Conservation (phyloP, 257 asterid genomes). For the Echites panduratus region DNA sequence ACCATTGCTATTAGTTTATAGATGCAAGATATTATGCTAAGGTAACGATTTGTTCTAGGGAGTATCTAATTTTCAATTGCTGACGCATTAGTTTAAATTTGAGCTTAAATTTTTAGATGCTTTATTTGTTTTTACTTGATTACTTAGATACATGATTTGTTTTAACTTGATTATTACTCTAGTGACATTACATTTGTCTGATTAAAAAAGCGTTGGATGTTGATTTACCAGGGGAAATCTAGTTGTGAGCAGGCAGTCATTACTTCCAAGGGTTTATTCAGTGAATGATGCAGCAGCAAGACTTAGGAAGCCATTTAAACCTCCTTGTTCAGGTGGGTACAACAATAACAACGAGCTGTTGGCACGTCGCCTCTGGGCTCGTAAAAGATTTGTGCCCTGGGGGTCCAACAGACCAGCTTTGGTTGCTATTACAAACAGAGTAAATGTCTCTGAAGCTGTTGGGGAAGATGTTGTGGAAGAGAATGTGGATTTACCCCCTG, state of each 20-base stretch:
- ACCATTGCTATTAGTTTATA: not conserved
- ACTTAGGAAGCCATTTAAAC: slow-evolving; percentile 81
- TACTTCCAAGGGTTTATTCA: slow-evolving; percentile 83
- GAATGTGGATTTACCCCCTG: slow-evolving; percentile 59
- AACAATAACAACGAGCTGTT: slow-evolving; percentile 56
- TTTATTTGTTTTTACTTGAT: not conserved
- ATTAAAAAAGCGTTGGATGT: not conserved
- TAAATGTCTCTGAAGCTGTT: slow-evolving; percentile 28
- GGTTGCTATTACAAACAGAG: slow-evolving; percentile 56
- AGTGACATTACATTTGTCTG: not conserved
- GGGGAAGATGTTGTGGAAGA: slow-evolving; percentile 49
- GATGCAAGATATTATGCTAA: not conserved
- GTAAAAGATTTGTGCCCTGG: slow-evolving; percentile 96
- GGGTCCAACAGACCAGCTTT: slow-evolving; percentile 71
- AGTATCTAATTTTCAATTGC: not conserved
- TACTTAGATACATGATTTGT: too few species aligned
- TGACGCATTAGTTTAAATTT: not conserved
- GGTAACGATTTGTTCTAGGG: not conserved
- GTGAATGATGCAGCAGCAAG: slow-evolving; percentile 58
- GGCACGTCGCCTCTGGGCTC: slow-evolving; percentile 73
- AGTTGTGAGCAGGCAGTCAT: slow-evolving; percentile 74
- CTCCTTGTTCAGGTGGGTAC: slow-evolving; percentile 77
- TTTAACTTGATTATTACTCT: not conserved
- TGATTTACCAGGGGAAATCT: slow-evolving; percentile 59
- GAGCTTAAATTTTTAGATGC: too few species aligned